phyloP scores from a whole-genome alignment of 108 stramenopile species.

The Chaetoceros muelleri region DNA sequence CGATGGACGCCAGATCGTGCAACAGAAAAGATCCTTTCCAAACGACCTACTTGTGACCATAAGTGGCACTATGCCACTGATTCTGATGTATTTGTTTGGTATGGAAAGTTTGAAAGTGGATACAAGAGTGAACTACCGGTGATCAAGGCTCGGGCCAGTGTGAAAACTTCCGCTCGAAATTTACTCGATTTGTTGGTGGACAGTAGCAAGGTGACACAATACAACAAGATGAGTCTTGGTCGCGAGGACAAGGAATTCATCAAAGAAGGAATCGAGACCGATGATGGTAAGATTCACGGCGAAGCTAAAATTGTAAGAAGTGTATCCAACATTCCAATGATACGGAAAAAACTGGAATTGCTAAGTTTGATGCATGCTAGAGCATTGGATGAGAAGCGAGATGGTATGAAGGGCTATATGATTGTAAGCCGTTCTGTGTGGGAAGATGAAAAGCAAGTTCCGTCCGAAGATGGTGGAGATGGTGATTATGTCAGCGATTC shows the following conservation, averaged over 20 bases:
- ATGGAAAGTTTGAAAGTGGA: slow-evolving; percentile 46
- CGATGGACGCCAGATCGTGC: slow-evolving; percentile 25
- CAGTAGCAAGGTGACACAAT: slow-evolving; percentile 52
- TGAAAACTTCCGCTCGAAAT: slow-evolving; percentile 39
- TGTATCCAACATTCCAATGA: slow-evolving; percentile 43
- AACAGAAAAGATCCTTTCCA: slow-evolving; percentile 20
- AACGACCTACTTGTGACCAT: slow-evolving; percentile 4
- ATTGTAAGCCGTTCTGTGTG: slow-evolving; percentile 57
- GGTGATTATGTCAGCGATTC: slow-evolving; percentile 14
- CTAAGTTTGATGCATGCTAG: slow-evolving; percentile 54
- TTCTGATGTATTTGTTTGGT: slow-evolving; percentile 46
- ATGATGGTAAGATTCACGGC: slow-evolving; percentile 36
- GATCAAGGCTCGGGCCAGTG: slow-evolving; percentile 45
- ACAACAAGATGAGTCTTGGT: slow-evolving; percentile 69
- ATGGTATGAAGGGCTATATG: slow-evolving; percentile 52
- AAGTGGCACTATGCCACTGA: background rate
- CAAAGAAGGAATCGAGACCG: slow-evolving; percentile 31
- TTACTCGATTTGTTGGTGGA: slow-evolving; percentile 64
- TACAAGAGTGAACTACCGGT: slow-evolving; percentile 65
- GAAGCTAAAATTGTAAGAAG: slow-evolving; percentile 63
- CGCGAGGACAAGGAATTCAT: slow-evolving; percentile 47
- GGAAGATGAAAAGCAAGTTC: slow-evolving; percentile 10
- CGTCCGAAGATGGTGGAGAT: slow-evolving; percentile 4
- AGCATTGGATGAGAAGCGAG: slow-evolving; percentile 40
- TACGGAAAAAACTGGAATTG: slow-evolving; percentile 49